A percentile compares a stretch with the other conserved stretches of the same genome.
These are phyloP conservation scores for Quercus ilex DNA, from an alignment of 306 rosid species.

Conservation along the genomic window DNA sequence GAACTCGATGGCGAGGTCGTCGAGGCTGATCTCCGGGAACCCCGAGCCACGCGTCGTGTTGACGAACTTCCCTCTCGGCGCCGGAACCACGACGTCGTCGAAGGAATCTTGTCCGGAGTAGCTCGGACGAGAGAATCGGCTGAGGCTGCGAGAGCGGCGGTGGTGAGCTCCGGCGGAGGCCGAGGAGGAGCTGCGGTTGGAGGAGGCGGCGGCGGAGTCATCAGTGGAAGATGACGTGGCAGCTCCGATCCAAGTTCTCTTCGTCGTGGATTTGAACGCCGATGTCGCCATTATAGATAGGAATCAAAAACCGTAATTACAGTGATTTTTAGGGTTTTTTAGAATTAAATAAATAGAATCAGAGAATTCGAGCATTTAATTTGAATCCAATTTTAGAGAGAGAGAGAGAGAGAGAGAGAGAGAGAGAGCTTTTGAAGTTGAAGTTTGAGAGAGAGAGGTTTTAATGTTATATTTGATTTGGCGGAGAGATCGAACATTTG, in stretches of 20 bases:
- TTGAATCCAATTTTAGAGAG: neutral
- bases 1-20: slow-evolving; percentile 81
- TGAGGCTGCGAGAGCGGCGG: slow-evolving; percentile 94
- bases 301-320: neutral
- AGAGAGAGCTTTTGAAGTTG: too few species aligned
- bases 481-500: slow-evolving; percentile 50
- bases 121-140: slow-evolving; percentile 56
- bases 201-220: slow-evolving; percentile 49
- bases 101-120: slow-evolving; percentile 25
- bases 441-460: slow-evolving; percentile 7
- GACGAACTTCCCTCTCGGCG: slow-evolving; percentile 64
- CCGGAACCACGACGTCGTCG: slow-evolving; percentile 11
- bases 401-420: neutral
- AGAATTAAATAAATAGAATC: neutral
- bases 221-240: slow-evolving; percentile 35
- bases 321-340: slow-evolving; percentile 2
- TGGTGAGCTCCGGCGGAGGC: slow-evolving; percentile 55
- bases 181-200: slow-evolving; percentile 49
- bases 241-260: slow-evolving; percentile 60
- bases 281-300: slow-evolving; percentile 64
- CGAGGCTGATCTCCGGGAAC: slow-evolving; percentile 93
- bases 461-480: slow-evolving; percentile 10
- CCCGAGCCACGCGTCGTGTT: slow-evolving; percentile 87
- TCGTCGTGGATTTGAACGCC: slow-evolving; percentile 94
- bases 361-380: slow-evolving; percentile 4